Evolutionary conservation across 441 rosid genomes (phyloP).

Genomic region (Hura crepitans): DNA sequence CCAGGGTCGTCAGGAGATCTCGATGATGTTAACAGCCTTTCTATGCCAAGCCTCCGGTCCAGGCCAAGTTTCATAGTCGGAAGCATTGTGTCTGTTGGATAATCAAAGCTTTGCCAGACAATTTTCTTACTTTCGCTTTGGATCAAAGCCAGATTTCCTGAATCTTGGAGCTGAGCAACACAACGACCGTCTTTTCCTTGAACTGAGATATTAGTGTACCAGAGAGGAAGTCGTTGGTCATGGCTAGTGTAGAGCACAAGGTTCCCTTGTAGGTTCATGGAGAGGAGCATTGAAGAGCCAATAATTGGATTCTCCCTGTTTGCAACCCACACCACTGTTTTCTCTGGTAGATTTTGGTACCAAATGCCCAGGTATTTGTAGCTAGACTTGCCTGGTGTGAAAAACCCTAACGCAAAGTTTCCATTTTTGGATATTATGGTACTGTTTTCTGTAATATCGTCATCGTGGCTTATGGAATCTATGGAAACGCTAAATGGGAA

Average conservation of each 20-base stretch:
- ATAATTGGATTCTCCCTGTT: conserved; percentile 28
- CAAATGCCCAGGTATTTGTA: conserved; percentile 27
- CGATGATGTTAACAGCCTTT: conserved; percentile 26
- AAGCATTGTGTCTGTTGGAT: conserved; percentile 24
- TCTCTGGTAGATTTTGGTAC: conserved; percentile 22
- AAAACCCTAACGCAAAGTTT: conserved; percentile 11
- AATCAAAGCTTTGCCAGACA: too few species aligned
- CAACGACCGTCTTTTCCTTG: not conserved
- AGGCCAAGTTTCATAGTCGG: conserved; percentile 28
- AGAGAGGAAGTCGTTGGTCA: conserved; percentile 7
- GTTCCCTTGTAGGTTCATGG: too few species aligned
- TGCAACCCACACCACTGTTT: conserved; percentile 32
- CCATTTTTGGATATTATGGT: conserved; percentile 4
- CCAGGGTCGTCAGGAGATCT: conserved; percentile 30
- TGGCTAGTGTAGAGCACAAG: too few species aligned
- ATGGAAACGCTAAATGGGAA: not conserved
- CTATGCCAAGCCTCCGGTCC: conserved; percentile 16
- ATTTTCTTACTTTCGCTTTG: conserved; percentile 4
- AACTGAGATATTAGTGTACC: conserved; percentile 30
- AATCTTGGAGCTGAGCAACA: conserved; percentile 26
- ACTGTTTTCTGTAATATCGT: not conserved
- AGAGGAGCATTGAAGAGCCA: conserved; percentile 21
- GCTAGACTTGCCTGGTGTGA: conserved; percentile 11
- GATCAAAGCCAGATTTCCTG: conserved; percentile 30
- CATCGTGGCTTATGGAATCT: not conserved